Conservation (phyloP, 1,284 basidiomycete genomes). For the Caloboletus firmus region DNA sequence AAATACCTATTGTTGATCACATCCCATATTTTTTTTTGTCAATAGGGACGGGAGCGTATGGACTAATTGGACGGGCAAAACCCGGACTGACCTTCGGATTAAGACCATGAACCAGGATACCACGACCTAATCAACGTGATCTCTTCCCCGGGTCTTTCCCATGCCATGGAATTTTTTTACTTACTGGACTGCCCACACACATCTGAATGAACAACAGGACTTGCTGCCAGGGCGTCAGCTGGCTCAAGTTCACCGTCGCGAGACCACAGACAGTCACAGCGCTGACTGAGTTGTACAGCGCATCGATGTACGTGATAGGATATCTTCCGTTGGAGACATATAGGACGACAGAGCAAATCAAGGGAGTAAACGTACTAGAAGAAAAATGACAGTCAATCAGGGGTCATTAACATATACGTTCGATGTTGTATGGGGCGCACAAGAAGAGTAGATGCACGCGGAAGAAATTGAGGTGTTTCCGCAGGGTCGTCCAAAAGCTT, state of each 20-base stretch:
- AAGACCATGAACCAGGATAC: slow-evolving; percentile 75
- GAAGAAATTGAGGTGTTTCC: slow-evolving; percentile 66
- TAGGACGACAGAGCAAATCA: slow-evolving; percentile 72
- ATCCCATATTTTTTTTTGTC: background rate
- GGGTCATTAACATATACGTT: slow-evolving; percentile 13
- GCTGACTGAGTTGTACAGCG: slow-evolving; percentile 74
- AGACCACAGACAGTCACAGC: slow-evolving; percentile 81
- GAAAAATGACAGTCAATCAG: slow-evolving; percentile 16
- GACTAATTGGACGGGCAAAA: slow-evolving; percentile 1
- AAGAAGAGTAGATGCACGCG: slow-evolving; percentile 59
- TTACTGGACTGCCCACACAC: slow-evolving; percentile 69
- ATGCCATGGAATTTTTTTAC: slow-evolving; percentile 26
- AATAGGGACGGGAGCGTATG: background rate
- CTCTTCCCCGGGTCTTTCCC: background rate
- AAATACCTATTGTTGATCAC: slow-evolving; percentile 43
- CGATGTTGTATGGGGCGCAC: slow-evolving; percentile 37
- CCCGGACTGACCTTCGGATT: slow-evolving; percentile 53
- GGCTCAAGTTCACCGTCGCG: slow-evolving; percentile 70
- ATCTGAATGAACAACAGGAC: slow-evolving; percentile 69
- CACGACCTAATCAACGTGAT: slow-evolving; percentile 45
- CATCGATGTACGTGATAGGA: slow-evolving; percentile 69
- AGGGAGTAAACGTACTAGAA: slow-evolving; percentile 70
- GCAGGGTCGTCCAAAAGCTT: slow-evolving; percentile 35
- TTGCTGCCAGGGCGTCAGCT: slow-evolving; percentile 77
- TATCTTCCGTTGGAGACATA: slow-evolving; percentile 71